phyloP scores from a whole-genome alignment of 257 asterid genomes.

The Solanum tarapatanum region DNA sequence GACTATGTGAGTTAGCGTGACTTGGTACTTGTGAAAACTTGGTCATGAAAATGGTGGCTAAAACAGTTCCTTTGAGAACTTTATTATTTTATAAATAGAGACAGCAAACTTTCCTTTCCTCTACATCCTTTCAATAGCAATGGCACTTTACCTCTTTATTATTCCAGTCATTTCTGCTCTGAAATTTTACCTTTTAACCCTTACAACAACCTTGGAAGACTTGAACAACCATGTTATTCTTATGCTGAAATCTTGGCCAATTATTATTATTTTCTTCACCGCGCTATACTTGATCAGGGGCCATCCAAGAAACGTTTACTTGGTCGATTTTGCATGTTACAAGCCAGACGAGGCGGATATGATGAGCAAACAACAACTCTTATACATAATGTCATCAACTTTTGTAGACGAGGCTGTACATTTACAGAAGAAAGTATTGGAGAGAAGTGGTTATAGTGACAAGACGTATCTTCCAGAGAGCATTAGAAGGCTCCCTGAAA shows the following conservation, averaged over 20 bases:
- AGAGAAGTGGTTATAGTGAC: slow-evolving; percentile 11
- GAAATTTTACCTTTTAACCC: too few relatives aligned
- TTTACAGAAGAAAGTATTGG: slow-evolving; percentile 16
- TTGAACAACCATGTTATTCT: neutral
- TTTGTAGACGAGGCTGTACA: neutral
- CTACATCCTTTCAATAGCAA: neutral
- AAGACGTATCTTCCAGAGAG: slow-evolving; percentile 8
- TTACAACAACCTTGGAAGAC: neutral
- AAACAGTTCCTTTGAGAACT: neutral
- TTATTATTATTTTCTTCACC: neutral
- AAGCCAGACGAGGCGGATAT: neutral
- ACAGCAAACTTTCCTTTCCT: neutral
- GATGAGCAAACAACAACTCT: neutral
- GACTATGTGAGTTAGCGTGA: neutral
- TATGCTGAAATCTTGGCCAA: neutral
- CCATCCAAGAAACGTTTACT: neutral
- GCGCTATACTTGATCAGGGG: neutral
- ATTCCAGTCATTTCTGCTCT: neutral
- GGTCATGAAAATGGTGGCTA: neutral
- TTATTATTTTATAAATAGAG: neutral
- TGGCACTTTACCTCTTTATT: neutral
- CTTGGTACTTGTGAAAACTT: neutral
- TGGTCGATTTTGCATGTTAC: slow-evolving; percentile 9
- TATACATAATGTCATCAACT: neutral
- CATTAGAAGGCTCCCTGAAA: neutral